A percentile compares a stretch with the other conserved stretches of the same genome.
These are phyloP conservation scores for Saccharomyces eubayanus DNA, from an alignment of 805 yeast species.

Conservation along the genomic window DNA sequence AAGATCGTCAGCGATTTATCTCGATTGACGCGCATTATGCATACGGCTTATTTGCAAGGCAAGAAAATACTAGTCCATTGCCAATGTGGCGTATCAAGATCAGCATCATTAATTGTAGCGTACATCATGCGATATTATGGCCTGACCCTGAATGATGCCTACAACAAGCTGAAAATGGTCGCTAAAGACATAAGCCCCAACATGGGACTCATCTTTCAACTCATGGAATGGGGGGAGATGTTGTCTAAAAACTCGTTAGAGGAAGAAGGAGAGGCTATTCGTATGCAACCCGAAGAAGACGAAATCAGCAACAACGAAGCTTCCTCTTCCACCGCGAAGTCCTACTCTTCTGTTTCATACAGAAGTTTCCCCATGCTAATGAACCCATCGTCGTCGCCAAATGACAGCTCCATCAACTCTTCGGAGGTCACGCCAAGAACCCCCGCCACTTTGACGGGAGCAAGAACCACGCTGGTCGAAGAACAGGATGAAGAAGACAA, in stretches of 20 bases:
- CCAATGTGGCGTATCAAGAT: constrained; percentile 87
- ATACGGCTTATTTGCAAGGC: constrained; percentile 33
- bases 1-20: constrained; percentile 57
- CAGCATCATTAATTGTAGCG: constrained; percentile 83
- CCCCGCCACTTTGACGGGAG: neutral
- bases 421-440: neutral
- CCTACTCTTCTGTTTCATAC: neutral
- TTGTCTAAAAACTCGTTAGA: neutral
- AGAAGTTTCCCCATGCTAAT: neutral
- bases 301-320: neutral
- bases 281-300: neutral
- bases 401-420: neutral
- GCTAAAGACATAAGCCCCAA: constrained; percentile 79
- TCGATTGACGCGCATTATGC: constrained; percentile 48
- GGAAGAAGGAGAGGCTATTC: neutral
- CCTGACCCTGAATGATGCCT: constrained; percentile 67
- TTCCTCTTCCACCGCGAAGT: neutral
- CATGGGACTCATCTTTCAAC: constrained; percentile 77
- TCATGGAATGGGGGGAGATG: constrained; percentile 68
- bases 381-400: neutral
- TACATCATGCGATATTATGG: constrained; percentile 58
- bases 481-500: neutral
- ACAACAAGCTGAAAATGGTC: constrained; percentile 51
- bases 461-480: neutral
- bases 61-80: constrained; percentile 68